These are phyloP conservation scores for Pseudogymnoascus sp. DNA, from an alignment of 2,329 filamentous ascomycete species.

Conservation along the genomic window DNA sequence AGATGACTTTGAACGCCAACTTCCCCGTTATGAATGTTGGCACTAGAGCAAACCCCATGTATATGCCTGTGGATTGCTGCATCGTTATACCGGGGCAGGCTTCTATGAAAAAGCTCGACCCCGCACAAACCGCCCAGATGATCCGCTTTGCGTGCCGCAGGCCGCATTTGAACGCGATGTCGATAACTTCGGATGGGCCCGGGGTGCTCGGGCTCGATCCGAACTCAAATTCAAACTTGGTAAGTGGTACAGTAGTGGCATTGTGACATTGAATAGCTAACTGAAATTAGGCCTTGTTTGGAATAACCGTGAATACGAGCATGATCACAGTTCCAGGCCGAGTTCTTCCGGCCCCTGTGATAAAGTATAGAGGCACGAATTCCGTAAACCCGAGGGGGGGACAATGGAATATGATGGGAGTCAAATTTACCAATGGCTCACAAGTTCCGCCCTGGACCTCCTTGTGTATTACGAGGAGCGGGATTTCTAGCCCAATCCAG, in stretches of 20 bases:
- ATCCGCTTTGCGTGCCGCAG: conserved; percentile 61
- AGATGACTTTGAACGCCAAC: conserved; percentile 29
- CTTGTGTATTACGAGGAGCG: not conserved
- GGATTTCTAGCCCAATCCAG: not conserved
- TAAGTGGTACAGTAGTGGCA: conserved; percentile 22
- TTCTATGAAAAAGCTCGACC: conserved; percentile 49
- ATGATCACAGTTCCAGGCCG: conserved; percentile 68
- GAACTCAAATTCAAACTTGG: conserved; percentile 35
- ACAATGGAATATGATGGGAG: conserved; percentile 59
- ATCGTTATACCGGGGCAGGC: conserved; percentile 56
- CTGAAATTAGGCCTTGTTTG: conserved; percentile 43
- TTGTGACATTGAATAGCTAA: conserved; percentile 11
- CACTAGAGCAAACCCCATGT: conserved; percentile 45
- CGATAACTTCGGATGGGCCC: conserved; percentile 52
- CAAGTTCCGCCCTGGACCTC: conserved; percentile 44
- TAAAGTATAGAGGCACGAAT: conserved; percentile 46
- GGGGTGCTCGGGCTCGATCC: conserved; percentile 48
- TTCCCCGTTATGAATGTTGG: conserved; percentile 62
- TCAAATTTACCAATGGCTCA: conserved; percentile 48
- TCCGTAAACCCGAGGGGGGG: conserved; percentile 39
- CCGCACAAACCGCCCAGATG: conserved; percentile 59
- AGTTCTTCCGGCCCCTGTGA: conserved; percentile 50
- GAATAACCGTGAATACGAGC: conserved; percentile 49
- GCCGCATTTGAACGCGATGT: conserved; percentile 58
- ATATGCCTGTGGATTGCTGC: conserved; percentile 60